These are phyloP conservation scores for Lolium perenne DNA, from an alignment of 176 grass and related monocot species.

Conservation along the genomic window DNA sequence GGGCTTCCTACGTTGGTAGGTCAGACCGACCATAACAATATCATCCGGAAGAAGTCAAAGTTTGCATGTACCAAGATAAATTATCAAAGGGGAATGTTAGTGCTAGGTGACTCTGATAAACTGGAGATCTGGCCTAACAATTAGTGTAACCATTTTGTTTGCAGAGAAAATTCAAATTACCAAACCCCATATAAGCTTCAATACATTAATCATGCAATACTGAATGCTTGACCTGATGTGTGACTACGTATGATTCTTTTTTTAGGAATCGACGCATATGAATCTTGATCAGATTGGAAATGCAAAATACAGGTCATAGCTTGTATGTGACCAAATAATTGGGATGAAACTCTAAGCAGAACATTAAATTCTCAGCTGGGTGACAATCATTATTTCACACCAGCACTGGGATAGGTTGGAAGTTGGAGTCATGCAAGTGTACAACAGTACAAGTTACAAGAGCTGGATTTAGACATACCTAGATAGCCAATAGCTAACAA, in stretches of 20 bases:
- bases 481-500: constrained; percentile 33
- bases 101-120: background rate
- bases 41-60: background rate
- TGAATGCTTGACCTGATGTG: constrained; percentile 9
- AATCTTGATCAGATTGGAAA: constrained; percentile 8
- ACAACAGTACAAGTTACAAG: constrained; percentile 38
- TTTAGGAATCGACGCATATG: background rate
- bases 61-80: background rate
- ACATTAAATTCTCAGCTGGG: background rate
- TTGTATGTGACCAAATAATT: constrained; percentile 6
- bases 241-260: constrained; percentile 1
- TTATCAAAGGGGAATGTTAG: constrained; percentile 4
- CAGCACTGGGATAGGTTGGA: too few species aligned
- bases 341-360: constrained; percentile 7
- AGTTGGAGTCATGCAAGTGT: background rate
- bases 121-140: constrained; percentile 27
- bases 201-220: constrained; percentile 10
- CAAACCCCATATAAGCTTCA: background rate
- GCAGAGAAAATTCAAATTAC: constrained; percentile 7
- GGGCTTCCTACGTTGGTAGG: too few species aligned
- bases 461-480: constrained; percentile 46
- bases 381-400: background rate
- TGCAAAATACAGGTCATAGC: background rate
- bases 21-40: too few species aligned
- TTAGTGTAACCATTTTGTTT: background rate